phyloP scores from a whole-genome alignment of 2,329 filamentous ascomycete genomes.

The Microdochium trichocladiopsis region DNA sequence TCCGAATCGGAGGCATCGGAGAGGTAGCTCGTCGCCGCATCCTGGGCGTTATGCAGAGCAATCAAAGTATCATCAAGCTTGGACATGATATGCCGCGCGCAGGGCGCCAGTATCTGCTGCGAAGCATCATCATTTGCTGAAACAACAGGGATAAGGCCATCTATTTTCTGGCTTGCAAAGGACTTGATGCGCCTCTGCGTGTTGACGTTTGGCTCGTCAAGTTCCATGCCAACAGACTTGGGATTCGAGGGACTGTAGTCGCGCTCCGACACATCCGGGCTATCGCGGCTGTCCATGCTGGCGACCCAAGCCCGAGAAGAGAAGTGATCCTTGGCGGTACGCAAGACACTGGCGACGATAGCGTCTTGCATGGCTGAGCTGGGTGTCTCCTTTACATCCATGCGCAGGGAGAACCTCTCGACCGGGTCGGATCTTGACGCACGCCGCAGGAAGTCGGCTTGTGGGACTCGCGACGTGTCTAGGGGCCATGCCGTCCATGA shows the following conservation, averaged over 20 bases:
- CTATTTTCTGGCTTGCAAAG: conserved; percentile 1
- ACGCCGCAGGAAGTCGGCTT: conserved; percentile 40
- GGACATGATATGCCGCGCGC: conserved; percentile 61
- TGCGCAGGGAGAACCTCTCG: conserved; percentile 44
- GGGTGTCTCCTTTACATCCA: conserved; percentile 33
- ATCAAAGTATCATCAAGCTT: conserved; percentile 64
- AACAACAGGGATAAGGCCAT: conserved; percentile 40
- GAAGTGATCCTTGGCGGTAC: conserved; percentile 53
- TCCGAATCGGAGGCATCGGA: conserved; percentile 19
- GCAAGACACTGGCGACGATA: conserved; percentile 58
- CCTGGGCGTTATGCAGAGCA: conserved; percentile 61
- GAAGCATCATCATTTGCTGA: conserved; percentile 67
- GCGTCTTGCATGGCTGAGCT: conserved; percentile 63
- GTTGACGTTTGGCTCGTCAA: no score
- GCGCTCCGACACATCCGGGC: no score
- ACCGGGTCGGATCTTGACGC: conserved; percentile 32
- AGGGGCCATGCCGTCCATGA: conserved; percentile 86
- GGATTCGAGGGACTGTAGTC: no score
- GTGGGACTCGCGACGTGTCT: conserved; percentile 52
- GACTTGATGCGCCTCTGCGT: background rate
- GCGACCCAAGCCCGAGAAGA: background rate
- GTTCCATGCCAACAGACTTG: no score
- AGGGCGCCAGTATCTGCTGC: conserved; percentile 56
- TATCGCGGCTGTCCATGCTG: no score
- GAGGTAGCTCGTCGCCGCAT: conserved; percentile 34